phyloP scores from a whole-genome alignment of 2,329 filamentous ascomycete species.

The Chaetoscypha palmicola region DNA sequence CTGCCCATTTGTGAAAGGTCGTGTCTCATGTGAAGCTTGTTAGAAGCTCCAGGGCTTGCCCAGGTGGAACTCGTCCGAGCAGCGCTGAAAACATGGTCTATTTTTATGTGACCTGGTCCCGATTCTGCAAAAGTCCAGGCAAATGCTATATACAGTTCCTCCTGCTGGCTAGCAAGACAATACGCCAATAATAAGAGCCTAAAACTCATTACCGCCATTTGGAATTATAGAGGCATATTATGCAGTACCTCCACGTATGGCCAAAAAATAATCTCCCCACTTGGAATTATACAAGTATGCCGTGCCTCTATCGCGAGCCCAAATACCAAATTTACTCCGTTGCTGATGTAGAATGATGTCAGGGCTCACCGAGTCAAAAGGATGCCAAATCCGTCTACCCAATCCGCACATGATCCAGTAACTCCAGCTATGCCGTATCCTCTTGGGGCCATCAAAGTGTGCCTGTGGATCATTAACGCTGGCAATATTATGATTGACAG shows the following conservation, averaged over 20 bases:
- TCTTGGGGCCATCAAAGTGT: constrained; percentile 79
- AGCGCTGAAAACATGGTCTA: too few relatives aligned
- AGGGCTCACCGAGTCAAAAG: constrained; percentile 61
- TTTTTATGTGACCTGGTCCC: too few relatives aligned
- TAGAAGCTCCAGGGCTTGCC: too few relatives aligned
- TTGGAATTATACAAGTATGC: constrained; percentile 1
- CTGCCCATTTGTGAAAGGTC: too few relatives aligned
- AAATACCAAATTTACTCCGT: constrained; percentile 5
- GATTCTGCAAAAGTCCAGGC: too few relatives aligned
- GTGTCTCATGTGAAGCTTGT: too few relatives aligned
- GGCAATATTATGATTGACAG: background rate
- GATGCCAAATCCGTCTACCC: constrained; percentile 81
- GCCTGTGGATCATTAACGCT: constrained; percentile 44
- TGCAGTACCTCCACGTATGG: background rate
- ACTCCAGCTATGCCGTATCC: constrained; percentile 87
- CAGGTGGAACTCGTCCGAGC: too few relatives aligned
- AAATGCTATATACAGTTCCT: too few relatives aligned
- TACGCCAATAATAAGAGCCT: too few relatives aligned
- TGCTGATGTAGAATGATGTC: background rate
- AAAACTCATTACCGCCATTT: too few relatives aligned
- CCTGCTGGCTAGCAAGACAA: too few relatives aligned
- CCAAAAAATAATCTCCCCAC: background rate
- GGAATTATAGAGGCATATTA: background rate
- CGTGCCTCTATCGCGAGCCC: background rate
- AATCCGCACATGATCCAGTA: constrained; percentile 70